Base-by-base conservation (phyloP, 148 eudicot genomes). In the Cornus suecica region DNA sequence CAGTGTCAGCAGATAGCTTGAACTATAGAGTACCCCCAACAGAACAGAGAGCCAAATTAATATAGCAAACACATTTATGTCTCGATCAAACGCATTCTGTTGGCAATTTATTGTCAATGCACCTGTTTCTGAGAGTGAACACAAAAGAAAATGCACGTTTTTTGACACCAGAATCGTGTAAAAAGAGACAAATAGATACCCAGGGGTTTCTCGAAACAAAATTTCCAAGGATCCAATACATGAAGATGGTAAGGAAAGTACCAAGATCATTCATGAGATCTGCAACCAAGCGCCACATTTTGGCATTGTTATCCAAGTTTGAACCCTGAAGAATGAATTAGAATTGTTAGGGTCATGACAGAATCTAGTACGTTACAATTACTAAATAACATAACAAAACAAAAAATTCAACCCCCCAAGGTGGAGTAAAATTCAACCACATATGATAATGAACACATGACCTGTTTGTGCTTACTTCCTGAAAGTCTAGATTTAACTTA, bases 201-300 rank as follows among this genome's bases (percentile, higher is more conserved):
- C 22, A 58, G 13, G 31, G 28, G 52, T 26, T 10, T 45, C 65
- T 29, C 31, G 52, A 72, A 62, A 37, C 20, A 68, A 25, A 48
- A 7, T 4, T 27, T 42, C 23, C 20, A 68, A 69, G 34, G 76
- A 63, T 27, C 58, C 41, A 77, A 62, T 56, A 4, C 61, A 60
- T 54, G 13, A 73, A 61, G 63, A 80, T 66, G 68, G 73, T 65
- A 11, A 54, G 76, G 68, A 48, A 24, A 71, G 64, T 95, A 95
- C 99, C 99, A 81, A 95, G 94, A 82, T 95, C 99, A 81, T 95
- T 95, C 99, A 95, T 93, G 80, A 95, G 81, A 90, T 95, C 99
- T 31, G 99, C 99, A 75, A 95, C 91, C 86, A 95, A 86, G 80
- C 99, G 99, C 99, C 99, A 95, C 97, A 88, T 91, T 86, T 95